These are phyloP conservation scores for Daldinia concentrica DNA, from an alignment of 495 filamentous ascomycete genomes.

Conservation along the genomic window DNA sequence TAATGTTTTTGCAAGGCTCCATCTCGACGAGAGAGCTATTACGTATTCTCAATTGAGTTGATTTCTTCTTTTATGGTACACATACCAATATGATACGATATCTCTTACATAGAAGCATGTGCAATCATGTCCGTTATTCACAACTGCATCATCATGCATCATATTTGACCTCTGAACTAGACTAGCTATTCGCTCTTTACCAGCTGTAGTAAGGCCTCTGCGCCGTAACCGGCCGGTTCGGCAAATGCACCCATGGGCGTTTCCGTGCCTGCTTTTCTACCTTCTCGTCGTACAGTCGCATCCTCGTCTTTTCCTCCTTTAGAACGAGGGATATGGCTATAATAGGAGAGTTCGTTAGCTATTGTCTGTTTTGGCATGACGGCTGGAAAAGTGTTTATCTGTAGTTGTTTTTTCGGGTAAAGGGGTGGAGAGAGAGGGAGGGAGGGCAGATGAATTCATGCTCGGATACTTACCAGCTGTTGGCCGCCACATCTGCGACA, in stretches of 20 bases:
- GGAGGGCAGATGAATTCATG: neutral
- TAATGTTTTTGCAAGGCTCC: neutral
- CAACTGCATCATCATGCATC: neutral
- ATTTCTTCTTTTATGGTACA: constrained; percentile 29
- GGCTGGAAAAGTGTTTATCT: neutral
- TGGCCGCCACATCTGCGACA: constrained; percentile 69
- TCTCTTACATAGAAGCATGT: constrained; percentile 21
- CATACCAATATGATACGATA: constrained; percentile 22
- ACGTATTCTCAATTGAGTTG: constrained; percentile 8
- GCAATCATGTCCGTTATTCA: neutral
- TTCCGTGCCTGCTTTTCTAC: constrained; percentile 73
- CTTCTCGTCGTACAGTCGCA: constrained; percentile 79
- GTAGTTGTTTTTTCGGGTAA: neutral
- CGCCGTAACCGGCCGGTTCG: constrained; percentile 76
- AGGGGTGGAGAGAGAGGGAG: neutral
- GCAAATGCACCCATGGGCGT: constrained; percentile 85
- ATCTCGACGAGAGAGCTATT: constrained; percentile 1
- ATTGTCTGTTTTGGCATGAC: neutral
- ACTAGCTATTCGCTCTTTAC: constrained; percentile 57
- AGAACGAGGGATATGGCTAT: constrained; percentile 79
- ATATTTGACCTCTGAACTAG: neutral
- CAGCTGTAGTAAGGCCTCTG: constrained; percentile 91
- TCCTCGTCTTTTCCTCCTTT: constrained; percentile 91
- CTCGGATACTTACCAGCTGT: constrained; percentile 70
- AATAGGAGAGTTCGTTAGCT: neutral